Evolutionary conservation across 768 basidiomycete genomes (phyloP), one percentile per base, ranked within the genome.

Genomic region (Leccinum imitatum): DNA sequence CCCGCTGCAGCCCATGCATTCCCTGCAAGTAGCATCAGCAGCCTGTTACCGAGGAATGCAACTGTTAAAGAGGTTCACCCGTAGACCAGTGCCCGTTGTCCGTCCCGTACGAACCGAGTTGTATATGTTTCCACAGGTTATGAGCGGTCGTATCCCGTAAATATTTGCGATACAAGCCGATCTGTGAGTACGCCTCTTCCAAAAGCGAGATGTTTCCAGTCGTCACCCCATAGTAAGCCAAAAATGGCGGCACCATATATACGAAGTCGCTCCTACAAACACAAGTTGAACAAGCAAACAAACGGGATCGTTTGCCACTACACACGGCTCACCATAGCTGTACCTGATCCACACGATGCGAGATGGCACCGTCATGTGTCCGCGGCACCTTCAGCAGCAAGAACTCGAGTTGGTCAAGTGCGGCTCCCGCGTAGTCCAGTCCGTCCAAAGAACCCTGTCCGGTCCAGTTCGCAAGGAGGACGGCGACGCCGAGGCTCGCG

Each of bases 1-100:
- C 94, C 93, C 17, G 86, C 89, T 0, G 91, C 91, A 0, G 90
- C 94, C 94, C 94, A 96, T 3, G 78, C 93, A 58, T 95, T 94
- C 0, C 93, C 93, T 89, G 53, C 4, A 11, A 44, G 4, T n/a
- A 33, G 10, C 9, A 44, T 44, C n/a, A 44, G n/a, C 0, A 44
- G n/a, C 10, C 10, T 11, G n/a, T 44, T 44, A 19, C 6, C 11
- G 3, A 39, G 33, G 8, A 13, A 52, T n/a, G 13, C 17, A 11
- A 14, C 1, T 30, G 30, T 30, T 30, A 10, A 55, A n/a, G 14
- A 48, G 10, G 1, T 14, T 53, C 51, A 87, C 89, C 89, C 4
- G 92, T 92, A 1, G 89, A 83, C 91, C 91, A 95, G 66, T 89
- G 87, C 0, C 91, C 90, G 4, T 74, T 65, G 64, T 95, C 92